Conservation (phyloP, 306 rosid species). For the Coriaria nepalensis region DNA sequence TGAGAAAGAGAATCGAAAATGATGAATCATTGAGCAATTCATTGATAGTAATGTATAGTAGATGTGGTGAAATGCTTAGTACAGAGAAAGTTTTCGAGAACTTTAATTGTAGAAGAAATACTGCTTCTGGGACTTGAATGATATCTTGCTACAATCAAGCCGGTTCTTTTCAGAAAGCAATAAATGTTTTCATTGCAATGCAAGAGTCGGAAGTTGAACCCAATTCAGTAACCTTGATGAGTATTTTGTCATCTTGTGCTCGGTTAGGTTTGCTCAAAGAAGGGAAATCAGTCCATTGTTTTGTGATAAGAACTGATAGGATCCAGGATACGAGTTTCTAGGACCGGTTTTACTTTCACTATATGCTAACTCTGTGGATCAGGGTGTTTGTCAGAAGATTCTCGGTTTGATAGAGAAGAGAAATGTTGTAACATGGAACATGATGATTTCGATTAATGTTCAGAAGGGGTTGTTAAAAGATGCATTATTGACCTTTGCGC, state of each 20-base stretch:
- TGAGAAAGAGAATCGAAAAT: slow-evolving; percentile 31
- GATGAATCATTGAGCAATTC: slow-evolving; percentile 36
- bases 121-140: slow-evolving; percentile 68
- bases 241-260: slow-evolving; percentile 46
- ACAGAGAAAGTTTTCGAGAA: slow-evolving; percentile 33
- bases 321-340: slow-evolving; percentile 32
- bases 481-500: slow-evolving; percentile 41
- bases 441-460: slow-evolving; percentile 45
- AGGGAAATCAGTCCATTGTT: slow-evolving; percentile 68
- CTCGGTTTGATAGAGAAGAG: slow-evolving; percentile 31
- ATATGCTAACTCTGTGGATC: slow-evolving; percentile 44
- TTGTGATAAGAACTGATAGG: slow-evolving; percentile 44
- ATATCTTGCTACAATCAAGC: slow-evolving; percentile 54
- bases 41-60: slow-evolving; percentile 57
- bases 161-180: slow-evolving; percentile 33
- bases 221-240: slow-evolving; percentile 51
- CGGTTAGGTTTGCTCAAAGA: slow-evolving; percentile 49
- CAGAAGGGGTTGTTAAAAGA: slow-evolving; percentile 39
- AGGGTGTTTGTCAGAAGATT: slow-evolving; percentile 32
- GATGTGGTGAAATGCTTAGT: slow-evolving; percentile 40
- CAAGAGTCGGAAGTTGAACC: slow-evolving; percentile 37
- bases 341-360: slow-evolving; percentile 60
- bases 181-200: slow-evolving; percentile 36
- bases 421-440: slow-evolving; percentile 51
- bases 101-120: slow-evolving; percentile 14